Evolutionary conservation across 192 early-diverging fungal genomes (phyloP).

Genomic region (Lunasporangiospora selenospora): DNA sequence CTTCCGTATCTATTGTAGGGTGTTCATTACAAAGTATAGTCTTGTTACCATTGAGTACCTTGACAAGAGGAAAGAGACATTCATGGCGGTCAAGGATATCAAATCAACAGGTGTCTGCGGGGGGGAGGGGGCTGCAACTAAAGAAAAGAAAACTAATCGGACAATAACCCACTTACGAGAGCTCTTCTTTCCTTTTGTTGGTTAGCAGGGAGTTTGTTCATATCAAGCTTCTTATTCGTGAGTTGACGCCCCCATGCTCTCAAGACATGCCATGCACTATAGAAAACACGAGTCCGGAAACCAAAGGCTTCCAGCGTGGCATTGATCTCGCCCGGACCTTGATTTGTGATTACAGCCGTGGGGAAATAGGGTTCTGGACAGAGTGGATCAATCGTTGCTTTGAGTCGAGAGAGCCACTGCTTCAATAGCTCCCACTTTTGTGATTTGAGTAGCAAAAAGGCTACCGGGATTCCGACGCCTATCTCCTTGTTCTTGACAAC

Average conservation of each 20-base stretch:
- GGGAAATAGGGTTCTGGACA: background rate
- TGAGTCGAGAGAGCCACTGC: background rate
- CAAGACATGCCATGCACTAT: constrained; percentile 21
- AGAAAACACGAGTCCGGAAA: background rate
- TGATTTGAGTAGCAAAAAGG: constrained; percentile 2
- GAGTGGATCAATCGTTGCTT: background rate
- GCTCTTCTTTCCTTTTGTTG: too few relatives aligned
- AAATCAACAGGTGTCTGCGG: too few relatives aligned
- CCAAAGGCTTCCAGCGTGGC: constrained; percentile 1
- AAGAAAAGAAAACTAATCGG: too few relatives aligned
- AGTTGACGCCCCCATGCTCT: constrained; percentile 5
- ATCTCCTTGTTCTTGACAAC: constrained; percentile 5
- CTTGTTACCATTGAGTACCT: too few relatives aligned
- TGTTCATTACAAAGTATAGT: too few relatives aligned
- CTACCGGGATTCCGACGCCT: constrained; percentile 1
- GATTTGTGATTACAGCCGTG: constrained; percentile 9
- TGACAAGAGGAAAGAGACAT: too few relatives aligned
- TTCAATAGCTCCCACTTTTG: background rate
- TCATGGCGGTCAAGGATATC: too few relatives aligned
- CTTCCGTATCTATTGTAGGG: too few relatives aligned
- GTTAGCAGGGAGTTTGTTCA: background rate
- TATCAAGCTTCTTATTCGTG: background rate
- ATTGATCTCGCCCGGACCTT: constrained; percentile 17
- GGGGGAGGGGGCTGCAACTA: too few relatives aligned
- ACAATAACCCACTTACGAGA: too few relatives aligned